These are phyloP conservation scores for Collariella sp. DNA, from an alignment of 495 filamentous ascomycete species.

Conservation along the genomic window DNA sequence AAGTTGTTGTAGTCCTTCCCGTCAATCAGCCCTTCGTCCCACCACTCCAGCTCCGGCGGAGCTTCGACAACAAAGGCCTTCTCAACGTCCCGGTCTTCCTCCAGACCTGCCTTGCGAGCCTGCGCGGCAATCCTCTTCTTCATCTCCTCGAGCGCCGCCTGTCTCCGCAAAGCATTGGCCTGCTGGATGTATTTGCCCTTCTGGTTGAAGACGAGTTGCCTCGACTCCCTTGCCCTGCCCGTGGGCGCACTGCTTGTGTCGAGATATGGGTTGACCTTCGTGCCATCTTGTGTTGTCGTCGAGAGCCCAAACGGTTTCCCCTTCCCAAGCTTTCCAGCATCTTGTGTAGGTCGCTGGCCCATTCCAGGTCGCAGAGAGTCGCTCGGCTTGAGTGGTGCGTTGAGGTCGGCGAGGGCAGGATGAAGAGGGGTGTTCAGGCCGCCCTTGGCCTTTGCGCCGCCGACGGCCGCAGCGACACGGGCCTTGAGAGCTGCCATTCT, in stretches of 20 bases:
- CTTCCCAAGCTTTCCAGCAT: constrained; percentile 18
- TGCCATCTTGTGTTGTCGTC: constrained; percentile 25
- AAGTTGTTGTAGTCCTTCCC: constrained; percentile 65
- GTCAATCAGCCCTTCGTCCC: constrained; percentile 82
- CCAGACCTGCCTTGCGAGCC: constrained; percentile 75
- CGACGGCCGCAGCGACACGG: constrained; percentile 67
- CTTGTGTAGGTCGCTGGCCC: constrained; percentile 22
- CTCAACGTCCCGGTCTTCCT: constrained; percentile 83
- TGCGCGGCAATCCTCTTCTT: constrained; percentile 84
- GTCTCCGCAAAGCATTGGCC: constrained; percentile 74
- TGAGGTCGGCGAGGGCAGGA: constrained; percentile 72
- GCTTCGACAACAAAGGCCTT: constrained; percentile 78
- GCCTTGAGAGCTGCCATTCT: constrained; percentile 67
- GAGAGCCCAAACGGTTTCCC: constrained; percentile 27
- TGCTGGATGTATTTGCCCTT: constrained; percentile 97
- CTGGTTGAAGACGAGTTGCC: constrained; percentile 82
- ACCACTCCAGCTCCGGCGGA: constrained; percentile 92
- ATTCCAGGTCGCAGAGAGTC: constrained; percentile 13
- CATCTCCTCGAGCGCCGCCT: constrained; percentile 85
- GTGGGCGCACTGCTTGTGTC: constrained; percentile 60
- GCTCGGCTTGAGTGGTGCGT: constrained; percentile 47
- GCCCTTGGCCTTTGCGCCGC: constrained; percentile 51
- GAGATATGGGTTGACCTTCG: constrained; percentile 73
- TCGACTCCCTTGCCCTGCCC: constrained; percentile 54
- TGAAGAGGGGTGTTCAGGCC: constrained; percentile 87